phyloP scores from a whole-genome alignment of 2,329 filamentous ascomycete species.

The Fusarium setosum region DNA sequence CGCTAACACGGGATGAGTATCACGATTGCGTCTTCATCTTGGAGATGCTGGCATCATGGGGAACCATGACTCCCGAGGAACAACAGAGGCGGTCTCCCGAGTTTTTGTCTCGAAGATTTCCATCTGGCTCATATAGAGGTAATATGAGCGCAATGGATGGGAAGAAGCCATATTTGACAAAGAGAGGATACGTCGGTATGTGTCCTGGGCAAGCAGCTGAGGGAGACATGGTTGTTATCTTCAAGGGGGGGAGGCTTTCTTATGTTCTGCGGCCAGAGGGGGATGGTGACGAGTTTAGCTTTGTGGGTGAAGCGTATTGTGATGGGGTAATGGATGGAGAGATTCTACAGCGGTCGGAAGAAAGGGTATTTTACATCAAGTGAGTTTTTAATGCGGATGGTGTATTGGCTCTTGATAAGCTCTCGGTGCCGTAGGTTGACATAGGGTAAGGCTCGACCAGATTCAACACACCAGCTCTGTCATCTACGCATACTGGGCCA shows the following conservation, averaged over 20 bases:
- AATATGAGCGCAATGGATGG: slow-evolving; percentile 2
- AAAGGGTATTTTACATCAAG: not conserved
- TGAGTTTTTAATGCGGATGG: not conserved
- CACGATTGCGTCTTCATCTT: not conserved
- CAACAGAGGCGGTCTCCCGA: not conserved
- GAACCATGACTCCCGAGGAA: not conserved
- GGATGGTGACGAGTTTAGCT: not conserved
- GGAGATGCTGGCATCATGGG: not conserved
- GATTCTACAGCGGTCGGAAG: not conserved
- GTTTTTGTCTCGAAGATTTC: not conserved
- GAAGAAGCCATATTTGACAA: not conserved
- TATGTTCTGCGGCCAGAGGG: not conserved
- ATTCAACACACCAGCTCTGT: too few relatives aligned
- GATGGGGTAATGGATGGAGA: slow-evolving; percentile 2
- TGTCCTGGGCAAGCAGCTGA: not conserved
- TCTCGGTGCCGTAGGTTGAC: too few relatives aligned
- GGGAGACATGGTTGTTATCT: not conserved
- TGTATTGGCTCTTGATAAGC: not conserved
- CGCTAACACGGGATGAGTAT: not conserved
- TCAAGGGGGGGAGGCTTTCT: not conserved
- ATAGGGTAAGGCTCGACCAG: too few relatives aligned
- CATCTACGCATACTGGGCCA: too few relatives aligned
- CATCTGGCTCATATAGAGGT: not conserved
- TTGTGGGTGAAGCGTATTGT: slow-evolving; percentile 4
- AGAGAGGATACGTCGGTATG: not conserved